Conservation (phyloP, 164 flowering plant genomes). For the Paratinospora sagittata region DNA sequence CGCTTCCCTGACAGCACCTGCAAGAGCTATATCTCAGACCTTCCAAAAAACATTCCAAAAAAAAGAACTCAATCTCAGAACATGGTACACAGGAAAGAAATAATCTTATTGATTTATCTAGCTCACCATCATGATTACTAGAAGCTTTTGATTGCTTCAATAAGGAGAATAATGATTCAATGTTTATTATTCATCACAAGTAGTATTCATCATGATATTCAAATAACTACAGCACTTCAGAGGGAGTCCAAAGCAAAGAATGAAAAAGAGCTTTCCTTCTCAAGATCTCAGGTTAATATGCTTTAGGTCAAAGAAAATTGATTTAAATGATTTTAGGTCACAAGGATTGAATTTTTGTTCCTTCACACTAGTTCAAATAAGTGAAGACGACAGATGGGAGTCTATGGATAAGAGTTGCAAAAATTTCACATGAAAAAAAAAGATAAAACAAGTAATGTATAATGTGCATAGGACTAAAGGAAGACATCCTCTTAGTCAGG, state of each 20-base stretch:
- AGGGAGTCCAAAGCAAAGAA: neutral
- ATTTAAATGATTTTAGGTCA: neutral
- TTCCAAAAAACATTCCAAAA: neutral
- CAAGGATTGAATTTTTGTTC: neutral
- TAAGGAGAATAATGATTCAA: neutral
- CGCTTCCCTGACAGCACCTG: slow-evolving; percentile 90
- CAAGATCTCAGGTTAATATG: neutral
- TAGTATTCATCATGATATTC: too few species aligned
- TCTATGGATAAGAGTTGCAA: neutral
- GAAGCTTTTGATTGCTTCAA: neutral
- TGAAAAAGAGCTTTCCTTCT: neutral
- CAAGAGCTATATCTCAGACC: slow-evolving; percentile 12
- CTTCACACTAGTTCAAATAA: neutral
- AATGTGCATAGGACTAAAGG: neutral
- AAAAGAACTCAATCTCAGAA: too few species aligned
- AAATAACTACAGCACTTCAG: neutral
- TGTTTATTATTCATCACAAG: neutral
- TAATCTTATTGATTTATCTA: neutral
- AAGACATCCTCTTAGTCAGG: neutral
- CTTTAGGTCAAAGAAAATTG: neutral
- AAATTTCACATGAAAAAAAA: neutral
- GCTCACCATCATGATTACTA: neutral
- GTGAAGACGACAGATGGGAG: neutral
- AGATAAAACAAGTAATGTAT: neutral
- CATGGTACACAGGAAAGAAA: neutral